These are phyloP conservation scores for Carallia brachiata DNA, from an alignment of 345 rosid genomes.

Conservation along the genomic window DNA sequence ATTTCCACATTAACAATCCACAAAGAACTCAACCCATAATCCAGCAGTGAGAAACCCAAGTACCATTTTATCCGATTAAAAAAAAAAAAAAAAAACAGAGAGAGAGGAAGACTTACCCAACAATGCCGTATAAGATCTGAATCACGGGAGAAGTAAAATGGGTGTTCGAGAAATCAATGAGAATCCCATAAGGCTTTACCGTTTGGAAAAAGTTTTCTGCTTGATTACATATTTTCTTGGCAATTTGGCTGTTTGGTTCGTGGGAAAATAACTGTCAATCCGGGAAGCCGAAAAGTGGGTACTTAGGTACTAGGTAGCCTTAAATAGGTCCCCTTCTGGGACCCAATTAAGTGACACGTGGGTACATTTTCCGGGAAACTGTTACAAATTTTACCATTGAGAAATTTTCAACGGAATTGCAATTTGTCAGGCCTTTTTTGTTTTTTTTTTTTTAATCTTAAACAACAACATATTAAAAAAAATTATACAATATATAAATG, in stretches of 20 bases:
- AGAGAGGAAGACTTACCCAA: slow-evolving; percentile 1
- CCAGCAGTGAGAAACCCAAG: not conserved
- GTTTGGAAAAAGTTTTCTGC: not conserved
- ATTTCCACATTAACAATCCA: not conserved
- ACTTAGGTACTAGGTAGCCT: not conserved
- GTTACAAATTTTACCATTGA: not conserved
- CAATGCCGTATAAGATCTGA: not conserved
- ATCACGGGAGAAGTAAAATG: not conserved
- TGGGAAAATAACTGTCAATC: slow-evolving; percentile 2
- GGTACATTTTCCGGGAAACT: not conserved
- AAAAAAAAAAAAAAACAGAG: no score
- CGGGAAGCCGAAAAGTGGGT: not conserved
- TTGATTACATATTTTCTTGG: not conserved
- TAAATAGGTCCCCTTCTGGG: not conserved
- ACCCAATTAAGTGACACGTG: not conserved
- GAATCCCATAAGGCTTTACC: not conserved
- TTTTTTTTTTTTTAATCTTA: no score
- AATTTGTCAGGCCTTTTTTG: no score
- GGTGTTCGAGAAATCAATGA: slow-evolving; percentile 1
- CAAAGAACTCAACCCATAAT: not conserved
- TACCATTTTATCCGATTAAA: no score
- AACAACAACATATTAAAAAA: no score
- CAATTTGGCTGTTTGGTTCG: not conserved
- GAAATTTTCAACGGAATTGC: no score
- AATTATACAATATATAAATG: no score